These are phyloP conservation scores for Calycina herbarum DNA, from an alignment of 2,329 filamentous ascomycete species.

Conservation along the genomic window DNA sequence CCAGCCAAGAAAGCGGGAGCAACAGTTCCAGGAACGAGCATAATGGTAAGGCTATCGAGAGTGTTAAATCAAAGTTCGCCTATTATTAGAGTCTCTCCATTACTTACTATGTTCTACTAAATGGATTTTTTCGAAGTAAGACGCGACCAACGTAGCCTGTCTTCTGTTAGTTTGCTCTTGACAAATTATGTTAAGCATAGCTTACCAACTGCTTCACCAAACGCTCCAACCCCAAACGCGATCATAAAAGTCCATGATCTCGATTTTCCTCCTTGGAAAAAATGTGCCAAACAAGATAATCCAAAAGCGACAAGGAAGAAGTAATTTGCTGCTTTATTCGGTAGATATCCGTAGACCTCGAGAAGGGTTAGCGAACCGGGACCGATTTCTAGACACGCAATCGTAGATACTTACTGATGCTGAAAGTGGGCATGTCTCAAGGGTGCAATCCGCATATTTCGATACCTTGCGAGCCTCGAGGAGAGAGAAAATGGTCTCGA, in stretches of 20 bases:
- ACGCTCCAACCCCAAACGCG: constrained; percentile 48
- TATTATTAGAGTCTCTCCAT: constrained; percentile 33
- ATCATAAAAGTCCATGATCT: constrained; percentile 51
- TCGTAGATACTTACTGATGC: constrained; percentile 5
- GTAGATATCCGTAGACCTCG: constrained; percentile 48
- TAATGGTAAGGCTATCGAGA: constrained; percentile 20
- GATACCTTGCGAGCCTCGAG: constrained; percentile 1
- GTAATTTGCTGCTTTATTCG: constrained; percentile 53
- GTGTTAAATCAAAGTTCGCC: constrained; percentile 2
- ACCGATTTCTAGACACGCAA: neutral
- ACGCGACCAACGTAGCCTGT: constrained; percentile 49
- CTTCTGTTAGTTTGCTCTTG: neutral
- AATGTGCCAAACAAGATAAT: constrained; percentile 42
- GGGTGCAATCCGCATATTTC: constrained; percentile 7
- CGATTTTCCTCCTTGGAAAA: constrained; percentile 47
- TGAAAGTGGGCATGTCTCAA: constrained; percentile 8
- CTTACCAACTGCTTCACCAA: constrained; percentile 51
- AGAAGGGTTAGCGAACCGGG: neutral
- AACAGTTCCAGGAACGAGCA: constrained; percentile 48
- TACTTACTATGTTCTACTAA: constrained; percentile 54
- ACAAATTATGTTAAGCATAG: neutral
- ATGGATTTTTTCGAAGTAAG: constrained; percentile 51
- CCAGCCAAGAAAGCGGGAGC: constrained; percentile 55
- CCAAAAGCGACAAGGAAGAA: constrained; percentile 54
- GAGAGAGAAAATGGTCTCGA: neutral